Evolutionary conservation across 345 rosid species (phyloP).

Genomic region (Litchi chinensis): DNA sequence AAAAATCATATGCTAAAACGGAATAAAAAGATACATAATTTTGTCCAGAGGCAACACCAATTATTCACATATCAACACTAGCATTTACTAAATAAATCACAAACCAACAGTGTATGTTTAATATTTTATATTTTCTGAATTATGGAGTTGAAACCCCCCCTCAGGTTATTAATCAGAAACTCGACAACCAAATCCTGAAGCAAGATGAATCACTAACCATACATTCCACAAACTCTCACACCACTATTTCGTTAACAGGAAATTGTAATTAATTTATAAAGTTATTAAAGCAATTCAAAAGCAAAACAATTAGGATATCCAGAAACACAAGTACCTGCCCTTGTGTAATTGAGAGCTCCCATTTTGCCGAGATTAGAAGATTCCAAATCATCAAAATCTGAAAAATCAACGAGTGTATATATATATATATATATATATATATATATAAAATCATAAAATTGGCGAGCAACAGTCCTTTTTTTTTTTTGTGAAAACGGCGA

Average conservation of each 20-base stretch:
- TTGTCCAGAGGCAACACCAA: no score
- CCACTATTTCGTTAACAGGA: not conserved
- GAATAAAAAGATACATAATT: no score
- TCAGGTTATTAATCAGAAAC: not conserved
- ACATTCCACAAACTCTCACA: not conserved
- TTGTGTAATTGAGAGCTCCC: constrained; percentile 72
- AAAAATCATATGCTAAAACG: no score
- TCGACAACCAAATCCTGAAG: not conserved
- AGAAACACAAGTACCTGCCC: constrained; percentile 53
- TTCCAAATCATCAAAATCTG: constrained; percentile 78
- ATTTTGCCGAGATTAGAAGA: constrained; percentile 50
- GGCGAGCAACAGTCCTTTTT: no score
- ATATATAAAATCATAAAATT: not conserved
- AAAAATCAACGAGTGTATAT: constrained; percentile 11
- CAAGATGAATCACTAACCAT: not conserved
- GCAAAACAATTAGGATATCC: not conserved
- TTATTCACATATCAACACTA: not conserved
- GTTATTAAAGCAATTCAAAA: not conserved
- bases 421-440: no score
- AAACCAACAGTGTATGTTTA: not conserved
- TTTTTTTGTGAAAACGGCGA: no score
- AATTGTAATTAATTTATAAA: not conserved
- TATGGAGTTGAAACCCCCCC: not conserved
- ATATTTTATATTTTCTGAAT: not conserved
- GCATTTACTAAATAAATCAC: not conserved